phyloP scores from a whole-genome alignment of 1,284 basidiomycete genomes.

The Microbotryum silenes-acaulis region DNA sequence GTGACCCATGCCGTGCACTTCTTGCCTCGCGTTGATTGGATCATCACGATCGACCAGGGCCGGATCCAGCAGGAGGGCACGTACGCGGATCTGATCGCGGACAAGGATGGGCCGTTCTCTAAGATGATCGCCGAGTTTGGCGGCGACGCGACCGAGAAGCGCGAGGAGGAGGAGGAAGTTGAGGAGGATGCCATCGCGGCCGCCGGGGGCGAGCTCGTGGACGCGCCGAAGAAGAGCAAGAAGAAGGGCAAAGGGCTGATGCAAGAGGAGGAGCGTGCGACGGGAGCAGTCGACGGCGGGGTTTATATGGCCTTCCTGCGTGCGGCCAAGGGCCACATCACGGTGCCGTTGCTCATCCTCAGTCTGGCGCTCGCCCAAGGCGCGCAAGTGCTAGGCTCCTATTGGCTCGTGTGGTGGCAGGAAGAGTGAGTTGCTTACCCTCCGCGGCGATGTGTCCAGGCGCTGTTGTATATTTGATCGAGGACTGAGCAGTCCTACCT shows the following conservation, averaged over 20 bases:
- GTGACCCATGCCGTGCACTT: constrained; percentile 78
- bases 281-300: constrained; percentile 24
- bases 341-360: constrained; percentile 53
- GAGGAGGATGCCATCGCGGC: constrained; percentile 42
- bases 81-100: constrained; percentile 57
- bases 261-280: constrained; percentile 39
- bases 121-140: constrained; percentile 62
- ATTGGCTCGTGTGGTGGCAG: constrained; percentile 43
- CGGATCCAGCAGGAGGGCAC: constrained; percentile 61
- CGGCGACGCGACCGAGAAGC: constrained; percentile 47
- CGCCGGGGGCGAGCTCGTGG: constrained; percentile 19
- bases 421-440: constrained; percentile 21
- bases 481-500: background rate
- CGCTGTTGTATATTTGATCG: background rate
- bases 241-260: constrained; percentile 54
- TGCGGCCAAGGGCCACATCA: constrained; percentile 55
- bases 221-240: constrained; percentile 39
- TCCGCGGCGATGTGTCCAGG: constrained; percentile 27
- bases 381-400: constrained; percentile 45
- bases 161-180: constrained; percentile 45
- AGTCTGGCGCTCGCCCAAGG: constrained; percentile 59
- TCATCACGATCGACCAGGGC: constrained; percentile 67
- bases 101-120: constrained; percentile 59
- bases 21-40: constrained; percentile 58
- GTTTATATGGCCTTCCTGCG: constrained; percentile 63